Evolutionary conservation across 2,329 filamentous ascomycete genomes (phyloP).

Genomic region (Bipolaris sorokiniana): DNA sequence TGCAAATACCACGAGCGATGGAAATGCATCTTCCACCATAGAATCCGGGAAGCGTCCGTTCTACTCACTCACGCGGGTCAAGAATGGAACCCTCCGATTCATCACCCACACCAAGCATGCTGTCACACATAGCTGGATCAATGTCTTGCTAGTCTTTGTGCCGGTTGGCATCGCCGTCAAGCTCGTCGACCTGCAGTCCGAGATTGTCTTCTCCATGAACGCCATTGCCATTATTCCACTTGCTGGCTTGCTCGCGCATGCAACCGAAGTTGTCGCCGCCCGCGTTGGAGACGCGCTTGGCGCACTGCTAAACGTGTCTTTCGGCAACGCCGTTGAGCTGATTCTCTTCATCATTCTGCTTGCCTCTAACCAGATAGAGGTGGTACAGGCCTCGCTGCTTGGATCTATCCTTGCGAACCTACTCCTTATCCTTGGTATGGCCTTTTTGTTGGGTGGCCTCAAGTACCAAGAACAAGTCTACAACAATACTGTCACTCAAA

Average conservation of each 20-base stretch:
- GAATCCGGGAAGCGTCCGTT: slow-evolving; percentile 53
- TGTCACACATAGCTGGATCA: slow-evolving; percentile 77
- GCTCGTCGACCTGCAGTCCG: slow-evolving; percentile 48
- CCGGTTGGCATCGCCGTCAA: slow-evolving; percentile 75
- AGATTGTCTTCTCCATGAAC: slow-evolving; percentile 59
- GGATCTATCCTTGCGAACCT: slow-evolving; percentile 90
- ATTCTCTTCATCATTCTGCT: slow-evolving; percentile 57
- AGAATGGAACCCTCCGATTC: slow-evolving; percentile 59
- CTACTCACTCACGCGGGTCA: slow-evolving; percentile 54
- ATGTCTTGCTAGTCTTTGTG: slow-evolving; percentile 77
- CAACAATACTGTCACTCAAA: slow-evolving; percentile 93
- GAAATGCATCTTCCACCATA: slow-evolving; percentile 62
- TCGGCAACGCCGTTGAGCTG: slow-evolving; percentile 60
- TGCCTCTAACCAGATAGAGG: slow-evolving; percentile 75
- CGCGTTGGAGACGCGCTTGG: slow-evolving; percentile 57
- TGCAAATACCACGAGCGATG: slow-evolving; percentile 56
- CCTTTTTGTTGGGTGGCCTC: slow-evolving; percentile 83
- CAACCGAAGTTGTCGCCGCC: slow-evolving; percentile 57
- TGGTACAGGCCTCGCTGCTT: slow-evolving; percentile 87
- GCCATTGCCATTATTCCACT: slow-evolving; percentile 59
- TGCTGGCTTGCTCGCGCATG: slow-evolving; percentile 56
- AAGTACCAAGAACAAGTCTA: slow-evolving; percentile 92
- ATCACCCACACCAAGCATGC: slow-evolving; percentile 62
- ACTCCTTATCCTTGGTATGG: slow-evolving; percentile 88
- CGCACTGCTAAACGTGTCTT: slow-evolving; percentile 59